Percentiles rank a stretch among this genome's conserved stretches.
Conservation (phyloP, 345 rosid genomes). For the Hypericum perforatum region DNA sequence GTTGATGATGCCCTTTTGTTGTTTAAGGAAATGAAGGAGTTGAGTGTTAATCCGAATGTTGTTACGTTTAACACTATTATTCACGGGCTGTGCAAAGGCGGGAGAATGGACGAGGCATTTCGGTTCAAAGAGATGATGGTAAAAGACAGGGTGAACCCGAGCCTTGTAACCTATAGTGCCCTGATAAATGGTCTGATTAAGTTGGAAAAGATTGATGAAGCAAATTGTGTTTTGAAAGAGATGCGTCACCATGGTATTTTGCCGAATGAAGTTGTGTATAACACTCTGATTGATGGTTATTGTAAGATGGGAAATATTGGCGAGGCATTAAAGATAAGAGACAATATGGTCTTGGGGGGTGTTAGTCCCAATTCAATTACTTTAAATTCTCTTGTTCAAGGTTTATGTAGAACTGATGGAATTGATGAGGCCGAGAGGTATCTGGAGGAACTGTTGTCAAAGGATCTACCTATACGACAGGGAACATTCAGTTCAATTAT, state of each 20-base stretch:
- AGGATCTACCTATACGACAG: constrained; percentile 37
- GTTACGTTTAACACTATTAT: constrained; percentile 64
- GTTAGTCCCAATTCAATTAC: constrained; percentile 52
- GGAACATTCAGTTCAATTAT: constrained; percentile 53
- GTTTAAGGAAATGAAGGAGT: constrained; percentile 45
- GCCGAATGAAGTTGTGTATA: constrained; percentile 56
- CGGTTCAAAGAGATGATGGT: constrained; percentile 51
- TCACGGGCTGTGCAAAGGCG: constrained; percentile 56
- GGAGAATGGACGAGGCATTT: constrained; percentile 50
- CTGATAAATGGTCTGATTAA: constrained; percentile 61
- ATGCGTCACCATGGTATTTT: constrained; percentile 41
- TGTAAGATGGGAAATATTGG: constrained; percentile 44
- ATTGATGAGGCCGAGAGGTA: constrained; percentile 41
- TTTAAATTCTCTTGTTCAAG: constrained; percentile 56
- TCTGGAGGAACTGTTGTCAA: constrained; percentile 50
- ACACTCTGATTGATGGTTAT: constrained; percentile 57
- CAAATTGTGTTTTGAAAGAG: constrained; percentile 45
- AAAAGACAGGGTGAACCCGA: constrained; percentile 37
- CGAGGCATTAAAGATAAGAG: constrained; percentile 46
- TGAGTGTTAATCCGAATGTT: constrained; percentile 47
- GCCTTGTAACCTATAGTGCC: constrained; percentile 49
- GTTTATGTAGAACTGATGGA: constrained; percentile 42
- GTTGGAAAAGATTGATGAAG: constrained; percentile 50
- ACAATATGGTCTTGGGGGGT: constrained; percentile 54
- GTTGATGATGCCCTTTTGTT: constrained; percentile 39